phyloP scores from a whole-genome alignment of 2,329 filamentous ascomycete genomes.

The Ceratocystis destructans region DNA sequence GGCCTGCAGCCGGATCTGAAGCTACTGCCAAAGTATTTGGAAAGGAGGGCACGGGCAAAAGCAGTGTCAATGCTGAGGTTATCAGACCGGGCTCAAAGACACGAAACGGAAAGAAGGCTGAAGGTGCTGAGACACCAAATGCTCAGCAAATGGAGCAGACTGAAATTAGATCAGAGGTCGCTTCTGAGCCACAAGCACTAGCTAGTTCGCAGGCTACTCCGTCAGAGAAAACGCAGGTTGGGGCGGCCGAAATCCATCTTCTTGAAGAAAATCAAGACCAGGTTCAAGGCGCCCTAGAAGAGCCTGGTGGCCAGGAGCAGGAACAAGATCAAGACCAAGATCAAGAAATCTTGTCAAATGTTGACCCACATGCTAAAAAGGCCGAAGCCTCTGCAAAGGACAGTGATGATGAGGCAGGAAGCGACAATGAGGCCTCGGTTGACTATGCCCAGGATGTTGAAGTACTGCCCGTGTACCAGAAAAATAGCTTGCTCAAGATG shows the following conservation, averaged over 20 bases:
- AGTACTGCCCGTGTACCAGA: slow-evolving; percentile 83
- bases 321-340: slow-evolving; percentile 20
- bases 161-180: slow-evolving; percentile 5
- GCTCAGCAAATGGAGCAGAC: neutral
- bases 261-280: slow-evolving; percentile 23
- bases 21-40: neutral
- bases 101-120: neutral
- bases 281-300: slow-evolving; percentile 16
- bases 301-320: slow-evolving; percentile 20
- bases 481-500: slow-evolving; percentile 86
- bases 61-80: neutral
- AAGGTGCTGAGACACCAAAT: neutral
- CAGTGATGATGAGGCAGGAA: slow-evolving; percentile 55
- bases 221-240: neutral
- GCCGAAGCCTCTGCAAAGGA: slow-evolving; percentile 37
- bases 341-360: neutral
- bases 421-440: slow-evolving; percentile 58
- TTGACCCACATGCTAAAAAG: slow-evolving; percentile 25
- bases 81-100: neutral
- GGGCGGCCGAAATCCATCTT: slow-evolving; percentile 17
- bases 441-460: slow-evolving; percentile 37
- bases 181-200: slow-evolving; percentile 19
- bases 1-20: neutral
- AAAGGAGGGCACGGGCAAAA: neutral
- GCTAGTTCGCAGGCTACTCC: slow-evolving; percentile 15